Evolutionary conservation across 176 grass and related monocot genomes (phyloP).

Genomic region (Juncus effusus): DNA sequence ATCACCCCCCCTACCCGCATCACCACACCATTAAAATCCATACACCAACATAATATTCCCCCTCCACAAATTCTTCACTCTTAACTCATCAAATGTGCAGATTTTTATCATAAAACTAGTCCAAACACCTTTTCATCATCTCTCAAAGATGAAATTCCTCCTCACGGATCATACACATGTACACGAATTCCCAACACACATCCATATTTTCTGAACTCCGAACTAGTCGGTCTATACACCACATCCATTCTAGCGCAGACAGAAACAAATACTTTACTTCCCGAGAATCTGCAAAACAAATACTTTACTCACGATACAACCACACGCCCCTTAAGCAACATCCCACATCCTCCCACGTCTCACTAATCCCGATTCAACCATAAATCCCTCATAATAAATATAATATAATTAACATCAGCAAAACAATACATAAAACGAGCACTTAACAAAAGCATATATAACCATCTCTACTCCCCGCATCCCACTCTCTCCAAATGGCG

Average conservation of each 20-base stretch:
- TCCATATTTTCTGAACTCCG: neutral
- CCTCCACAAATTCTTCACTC: no score
- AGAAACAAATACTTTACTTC: neutral
- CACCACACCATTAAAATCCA: no score
- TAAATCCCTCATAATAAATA: neutral
- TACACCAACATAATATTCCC: no score
- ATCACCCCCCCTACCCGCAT: no score
- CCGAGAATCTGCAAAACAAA: no score
- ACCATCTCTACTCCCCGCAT: neutral
- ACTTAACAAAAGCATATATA: no score
- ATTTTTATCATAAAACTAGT: no score
- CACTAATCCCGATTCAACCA: neutral
- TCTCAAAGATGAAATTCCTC: no score
- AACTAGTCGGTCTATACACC: neutral
- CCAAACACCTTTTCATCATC: no score
- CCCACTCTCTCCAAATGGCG: conserved; percentile 7
- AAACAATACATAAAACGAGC: neutral
- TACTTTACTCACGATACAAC: neutral
- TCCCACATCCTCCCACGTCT: neutral
- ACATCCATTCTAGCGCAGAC: neutral
- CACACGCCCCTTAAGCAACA: neutral
- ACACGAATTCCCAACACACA: neutral
- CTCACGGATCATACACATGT: no score
- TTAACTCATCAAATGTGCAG: no score
- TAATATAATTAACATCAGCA: neutral